Evolutionary conservation across 2,329 filamentous ascomycete genomes (phyloP).

Genomic region (Alternaria sp.): DNA sequence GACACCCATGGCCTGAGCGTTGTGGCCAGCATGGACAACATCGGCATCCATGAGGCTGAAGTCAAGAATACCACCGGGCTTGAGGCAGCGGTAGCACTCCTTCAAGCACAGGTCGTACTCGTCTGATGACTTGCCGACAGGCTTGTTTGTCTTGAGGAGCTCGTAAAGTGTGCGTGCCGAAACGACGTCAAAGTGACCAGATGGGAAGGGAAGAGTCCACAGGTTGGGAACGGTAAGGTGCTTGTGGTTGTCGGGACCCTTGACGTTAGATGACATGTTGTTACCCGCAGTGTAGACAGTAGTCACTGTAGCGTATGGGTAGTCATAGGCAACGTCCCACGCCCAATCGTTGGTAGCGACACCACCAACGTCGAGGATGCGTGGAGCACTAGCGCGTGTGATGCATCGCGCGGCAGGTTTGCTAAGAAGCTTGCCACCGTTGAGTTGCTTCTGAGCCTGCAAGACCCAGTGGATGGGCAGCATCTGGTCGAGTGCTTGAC

Average conservation of each 20-base stretch:
- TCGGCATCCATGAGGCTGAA: conserved; percentile 90
- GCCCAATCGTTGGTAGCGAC: conserved; percentile 91
- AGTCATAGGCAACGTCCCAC: conserved; percentile 88
- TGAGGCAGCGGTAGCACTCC: conserved; percentile 90
- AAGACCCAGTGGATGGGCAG: conserved; percentile 66
- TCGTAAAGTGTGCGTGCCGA: conserved; percentile 87
- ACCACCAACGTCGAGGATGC: conserved; percentile 85
- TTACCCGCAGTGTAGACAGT: conserved; percentile 72
- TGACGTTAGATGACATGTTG: conserved; percentile 58
- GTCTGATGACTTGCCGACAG: conserved; percentile 61
- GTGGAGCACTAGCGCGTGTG: conserved; percentile 67
- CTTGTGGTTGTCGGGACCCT: conserved; percentile 85
- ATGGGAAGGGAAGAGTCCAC: conserved; percentile 82
- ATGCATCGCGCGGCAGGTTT: conserved; percentile 53
- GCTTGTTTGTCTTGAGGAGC: conserved; percentile 73
- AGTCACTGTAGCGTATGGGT: conserved; percentile 84
- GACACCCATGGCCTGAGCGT: conserved; percentile 81
- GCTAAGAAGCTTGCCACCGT: conserved; percentile 66
- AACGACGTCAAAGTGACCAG: conserved; percentile 88
- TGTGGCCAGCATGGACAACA: conserved; percentile 81
- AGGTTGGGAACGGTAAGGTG: conserved; percentile 79
- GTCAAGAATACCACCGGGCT: conserved; percentile 91
- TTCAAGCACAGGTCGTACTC: conserved; percentile 86
- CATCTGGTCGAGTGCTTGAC: conserved; percentile 77
- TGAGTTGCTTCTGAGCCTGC: conserved; percentile 66